Base-by-base conservation (phyloP, 805 yeast genomes). In the Pichia phayaonensis region DNA sequence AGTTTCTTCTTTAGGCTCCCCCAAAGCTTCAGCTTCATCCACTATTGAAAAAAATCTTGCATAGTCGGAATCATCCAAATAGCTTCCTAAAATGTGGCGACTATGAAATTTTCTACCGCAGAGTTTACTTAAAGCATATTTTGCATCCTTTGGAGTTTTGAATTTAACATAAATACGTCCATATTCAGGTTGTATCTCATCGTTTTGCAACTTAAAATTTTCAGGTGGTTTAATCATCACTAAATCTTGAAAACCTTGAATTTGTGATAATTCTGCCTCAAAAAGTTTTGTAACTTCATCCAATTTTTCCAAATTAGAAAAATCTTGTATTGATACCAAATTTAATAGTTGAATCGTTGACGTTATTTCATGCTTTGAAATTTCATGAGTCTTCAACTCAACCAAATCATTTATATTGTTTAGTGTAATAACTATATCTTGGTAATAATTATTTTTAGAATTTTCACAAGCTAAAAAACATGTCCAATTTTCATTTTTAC, bases 101-200 rank as follows among this genome's bases (percentile, higher is more conserved):
- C 81, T 90, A 55, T 81, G 79, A 61, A 82, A 90, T 47, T 67
- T 66, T 47, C 83, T 67, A 1, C 96, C 96, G 10, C 84, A 80
- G 18, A 88, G 57, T 11, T 72, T 75, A 11, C 65, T 52, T 31
- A 77, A 63, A 0, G 94, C 95, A 10, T 65, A 63, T 7, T 68
- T 62, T 1, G 95, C 83, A 2, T 68, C 66, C 2, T 75, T 76
- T 2, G 71, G 65, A 13, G 70, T 69, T 1, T 71, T 73, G 65
- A 85, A 90, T 63, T 83, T 80, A 22, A 86, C 79, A 63, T 74
- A 89, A 0, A 89, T 73, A 54, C 79, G 83, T 0, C 97, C 96
- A 45, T 83, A 73, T 7, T 86, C 87, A 2, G 84, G 49, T 61
- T 73, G 69, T 56, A 74, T 59, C 60, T 79, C 73, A 61, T 75